Conservation (phyloP, 2,329 filamentous ascomycete species). For the Calycina herbarum region DNA sequence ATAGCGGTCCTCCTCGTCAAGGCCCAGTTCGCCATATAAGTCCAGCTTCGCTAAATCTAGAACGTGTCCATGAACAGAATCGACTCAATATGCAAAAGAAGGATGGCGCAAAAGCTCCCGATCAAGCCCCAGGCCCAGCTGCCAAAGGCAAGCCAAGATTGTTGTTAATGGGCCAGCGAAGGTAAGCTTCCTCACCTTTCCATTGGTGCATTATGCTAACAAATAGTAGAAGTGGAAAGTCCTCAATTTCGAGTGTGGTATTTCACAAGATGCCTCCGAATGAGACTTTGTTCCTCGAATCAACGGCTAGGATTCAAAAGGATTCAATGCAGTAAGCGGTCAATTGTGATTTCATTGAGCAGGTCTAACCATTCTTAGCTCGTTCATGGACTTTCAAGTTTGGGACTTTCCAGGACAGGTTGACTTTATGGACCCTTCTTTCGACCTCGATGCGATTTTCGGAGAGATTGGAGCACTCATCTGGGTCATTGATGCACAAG, state of each 20-base stretch:
- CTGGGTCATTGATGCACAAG: slow-evolving; percentile 98
- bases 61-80: slow-evolving; percentile 63
- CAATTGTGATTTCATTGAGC: background rate
- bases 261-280: slow-evolving; percentile 97
- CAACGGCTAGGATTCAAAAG: slow-evolving; percentile 90
- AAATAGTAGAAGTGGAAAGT: slow-evolving; percentile 81
- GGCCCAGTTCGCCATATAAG: slow-evolving; percentile 46
- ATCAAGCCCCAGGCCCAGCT: slow-evolving; percentile 47
- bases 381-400: slow-evolving; percentile 98
- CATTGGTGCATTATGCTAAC: slow-evolving; percentile 25
- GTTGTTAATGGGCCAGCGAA: slow-evolving; percentile 90
- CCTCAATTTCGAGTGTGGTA: slow-evolving; percentile 97
- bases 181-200: slow-evolving; percentile 53
- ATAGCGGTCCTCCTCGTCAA: slow-evolving; percentile 38
- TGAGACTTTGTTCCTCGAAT: slow-evolving; percentile 94
- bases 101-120: slow-evolving; percentile 46
- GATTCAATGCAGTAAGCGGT: slow-evolving; percentile 84
- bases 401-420: slow-evolving; percentile 97
- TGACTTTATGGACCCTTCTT: slow-evolving; percentile 85
- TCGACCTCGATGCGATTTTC: slow-evolving; percentile 92
- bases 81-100: slow-evolving; percentile 51
- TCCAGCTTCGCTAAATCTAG: slow-evolving; percentile 63
- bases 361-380: slow-evolving; percentile 53
- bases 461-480: slow-evolving; percentile 91
- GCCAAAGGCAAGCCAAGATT: slow-evolving; percentile 75